Conservation (phyloP, 306 rosid genomes). For the Prunus dulcis region DNA sequence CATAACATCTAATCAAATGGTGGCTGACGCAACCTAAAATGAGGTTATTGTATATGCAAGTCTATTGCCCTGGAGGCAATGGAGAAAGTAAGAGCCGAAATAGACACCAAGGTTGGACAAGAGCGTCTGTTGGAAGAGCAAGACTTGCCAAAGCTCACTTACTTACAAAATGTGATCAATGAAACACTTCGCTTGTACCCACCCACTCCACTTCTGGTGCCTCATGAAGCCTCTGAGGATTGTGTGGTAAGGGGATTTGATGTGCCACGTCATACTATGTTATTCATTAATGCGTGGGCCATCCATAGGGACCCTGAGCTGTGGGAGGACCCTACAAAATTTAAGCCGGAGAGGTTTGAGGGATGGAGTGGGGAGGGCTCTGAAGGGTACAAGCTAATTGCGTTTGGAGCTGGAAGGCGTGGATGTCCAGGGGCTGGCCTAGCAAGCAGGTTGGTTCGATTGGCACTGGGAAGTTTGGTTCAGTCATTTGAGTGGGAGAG, state of each 20-base stretch:
- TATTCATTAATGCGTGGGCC: too few relatives aligned
- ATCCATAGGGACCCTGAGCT: too few relatives aligned
- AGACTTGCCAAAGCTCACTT: constrained; percentile 24
- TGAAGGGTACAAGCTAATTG: constrained; percentile 14
- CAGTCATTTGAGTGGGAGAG: constrained; percentile 38
- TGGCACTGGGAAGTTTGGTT: constrained; percentile 26
- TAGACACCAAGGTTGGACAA: constrained; percentile 10
- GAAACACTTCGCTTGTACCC: constrained; percentile 48
- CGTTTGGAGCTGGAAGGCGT: constrained; percentile 25
- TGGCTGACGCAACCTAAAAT: too few relatives aligned
- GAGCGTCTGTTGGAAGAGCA: constrained; percentile 25
- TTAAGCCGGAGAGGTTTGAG: constrained; percentile 46
- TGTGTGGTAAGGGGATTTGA: constrained; percentile 10
- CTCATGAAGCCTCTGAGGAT: constrained; percentile 40
- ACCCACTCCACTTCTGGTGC: constrained; percentile 24
- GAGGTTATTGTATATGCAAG: too few relatives aligned
- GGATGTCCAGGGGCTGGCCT: constrained; percentile 23
- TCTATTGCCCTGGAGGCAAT: background rate
- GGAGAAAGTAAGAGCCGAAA: constrained; percentile 16
- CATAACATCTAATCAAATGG: too few relatives aligned
- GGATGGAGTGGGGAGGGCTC: background rate
- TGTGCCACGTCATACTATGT: too few relatives aligned
- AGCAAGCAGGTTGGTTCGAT: constrained; percentile 13
- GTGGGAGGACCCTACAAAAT: constrained; percentile 20
- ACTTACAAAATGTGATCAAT: constrained; percentile 18